phyloP scores from a whole-genome alignment of 2,329 filamentous ascomycete species.

The Apiospora rasikravindrae region DNA sequence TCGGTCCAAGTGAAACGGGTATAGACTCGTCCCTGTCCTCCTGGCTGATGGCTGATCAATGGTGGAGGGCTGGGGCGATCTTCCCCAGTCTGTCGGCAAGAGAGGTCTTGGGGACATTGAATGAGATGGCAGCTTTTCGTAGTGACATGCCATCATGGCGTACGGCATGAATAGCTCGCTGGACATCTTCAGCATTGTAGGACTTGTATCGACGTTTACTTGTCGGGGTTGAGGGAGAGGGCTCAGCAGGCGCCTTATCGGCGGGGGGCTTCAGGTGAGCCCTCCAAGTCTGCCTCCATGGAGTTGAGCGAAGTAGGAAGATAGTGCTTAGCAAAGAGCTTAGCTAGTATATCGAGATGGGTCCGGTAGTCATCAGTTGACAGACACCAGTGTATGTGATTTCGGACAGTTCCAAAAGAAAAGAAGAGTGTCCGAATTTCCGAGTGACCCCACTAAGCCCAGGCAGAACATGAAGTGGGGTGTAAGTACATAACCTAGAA shows the following conservation, averaged over 20 bases:
- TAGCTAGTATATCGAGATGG: not conserved
- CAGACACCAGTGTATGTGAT: not conserved
- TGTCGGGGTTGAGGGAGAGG: not conserved
- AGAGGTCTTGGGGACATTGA: slow-evolving; percentile 33
- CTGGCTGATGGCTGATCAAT: slow-evolving; percentile 18
- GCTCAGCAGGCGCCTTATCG: not conserved
- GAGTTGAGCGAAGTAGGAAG: not conserved
- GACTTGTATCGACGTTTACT: slow-evolving; percentile 26
- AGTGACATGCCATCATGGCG: slow-evolving; percentile 31
- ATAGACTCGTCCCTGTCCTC: slow-evolving; percentile 22
- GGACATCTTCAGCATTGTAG: slow-evolving; percentile 32
- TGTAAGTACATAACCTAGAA: too few species aligned
- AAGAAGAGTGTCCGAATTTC: not conserved
- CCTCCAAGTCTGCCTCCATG: not conserved
- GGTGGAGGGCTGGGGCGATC: slow-evolving; percentile 26
- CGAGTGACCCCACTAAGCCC: not conserved
- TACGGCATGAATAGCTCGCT: slow-evolving; percentile 27
- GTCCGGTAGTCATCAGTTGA: not conserved
- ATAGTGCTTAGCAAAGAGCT: not conserved
- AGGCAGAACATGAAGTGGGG: not conserved
- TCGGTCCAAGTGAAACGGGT: slow-evolving; percentile 28
- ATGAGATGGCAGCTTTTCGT: slow-evolving; percentile 29
- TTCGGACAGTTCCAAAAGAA: not conserved
- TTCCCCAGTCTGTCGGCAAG: slow-evolving; percentile 31
- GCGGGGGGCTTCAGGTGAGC: not conserved